Conservation (phyloP, 352 stramenopile species). For the Pythium rhizo-oryzae region DNA sequence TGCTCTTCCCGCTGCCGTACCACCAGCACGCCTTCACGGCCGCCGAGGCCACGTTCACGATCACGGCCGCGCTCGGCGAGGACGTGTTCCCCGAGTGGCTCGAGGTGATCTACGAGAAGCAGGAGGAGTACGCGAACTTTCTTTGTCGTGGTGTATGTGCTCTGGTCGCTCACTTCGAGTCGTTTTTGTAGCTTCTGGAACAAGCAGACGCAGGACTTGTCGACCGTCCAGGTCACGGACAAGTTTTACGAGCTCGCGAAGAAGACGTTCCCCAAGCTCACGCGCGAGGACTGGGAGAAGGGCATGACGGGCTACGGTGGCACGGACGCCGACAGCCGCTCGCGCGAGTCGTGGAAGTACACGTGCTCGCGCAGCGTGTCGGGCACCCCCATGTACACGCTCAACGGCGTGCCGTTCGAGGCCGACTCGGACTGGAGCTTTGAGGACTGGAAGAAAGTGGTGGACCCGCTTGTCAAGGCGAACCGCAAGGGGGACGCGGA, state of each 20-base stretch:
- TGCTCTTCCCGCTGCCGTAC: conserved; percentile 80
- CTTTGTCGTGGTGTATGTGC: neutral
- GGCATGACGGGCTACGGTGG: conserved; percentile 79
- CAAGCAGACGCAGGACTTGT: conserved; percentile 79
- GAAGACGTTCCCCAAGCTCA: conserved; percentile 66
- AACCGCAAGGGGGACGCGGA: conserved; percentile 18
- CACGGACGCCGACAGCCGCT: conserved; percentile 61
- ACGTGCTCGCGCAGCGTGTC: conserved; percentile 72
- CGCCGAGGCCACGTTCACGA: conserved; percentile 65
- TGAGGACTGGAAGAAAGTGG: conserved; percentile 59
- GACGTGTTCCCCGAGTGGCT: conserved; percentile 69
- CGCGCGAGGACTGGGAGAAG: conserved; percentile 63
- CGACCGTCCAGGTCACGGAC: conserved; percentile 60
- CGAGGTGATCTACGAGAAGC: conserved; percentile 78
- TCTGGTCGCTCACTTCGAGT: neutral
- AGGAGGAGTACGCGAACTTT: conserved; percentile 56
- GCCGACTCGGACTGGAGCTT: conserved; percentile 48
- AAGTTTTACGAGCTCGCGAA: conserved; percentile 65
- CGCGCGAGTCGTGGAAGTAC: conserved; percentile 82
- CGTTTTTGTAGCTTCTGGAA: conserved; percentile 61
- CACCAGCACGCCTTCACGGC: conserved; percentile 75
- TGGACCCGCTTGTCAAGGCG: conserved; percentile 45
- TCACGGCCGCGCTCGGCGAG: conserved; percentile 62
- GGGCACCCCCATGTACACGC: conserved; percentile 75
- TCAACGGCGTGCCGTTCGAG: conserved; percentile 78